A percentile compares a stretch with the other conserved stretches of the same genome.
phyloP scores from a whole-genome alignment of 495 filamentous ascomycete genomes.

The Xylaria intraflava region DNA sequence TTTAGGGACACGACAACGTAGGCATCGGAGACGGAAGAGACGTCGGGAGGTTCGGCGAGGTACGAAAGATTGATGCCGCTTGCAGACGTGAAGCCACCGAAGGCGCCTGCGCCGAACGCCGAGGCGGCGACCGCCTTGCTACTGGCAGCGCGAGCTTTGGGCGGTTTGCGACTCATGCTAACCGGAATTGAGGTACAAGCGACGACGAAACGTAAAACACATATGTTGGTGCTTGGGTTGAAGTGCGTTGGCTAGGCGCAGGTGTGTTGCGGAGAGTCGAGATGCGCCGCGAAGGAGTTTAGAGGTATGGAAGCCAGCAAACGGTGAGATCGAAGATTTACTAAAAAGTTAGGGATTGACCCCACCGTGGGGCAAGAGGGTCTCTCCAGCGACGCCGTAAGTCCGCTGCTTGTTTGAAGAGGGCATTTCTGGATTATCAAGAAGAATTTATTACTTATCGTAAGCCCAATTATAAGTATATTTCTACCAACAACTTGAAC shows the following conservation, averaged over 20 bases:
- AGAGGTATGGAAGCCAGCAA: too few species aligned
- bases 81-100: constrained; percentile 44
- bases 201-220: background rate
- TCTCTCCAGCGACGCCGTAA: too few species aligned
- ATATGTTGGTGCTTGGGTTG: background rate
- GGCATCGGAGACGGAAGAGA: constrained; percentile 67
- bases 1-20: constrained; percentile 85
- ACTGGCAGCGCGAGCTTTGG: constrained; percentile 21
- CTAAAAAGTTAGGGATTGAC: constrained; percentile 14
- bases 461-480: too few species aligned
- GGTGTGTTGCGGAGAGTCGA: background rate
- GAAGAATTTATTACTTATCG: background rate
- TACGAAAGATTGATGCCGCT: constrained; percentile 58
- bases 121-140: constrained; percentile 27
- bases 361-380: constrained; percentile 24
- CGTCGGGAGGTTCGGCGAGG: constrained; percentile 75
- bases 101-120: constrained; percentile 22
- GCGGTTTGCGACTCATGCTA: constrained; percentile 26
- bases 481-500: too few species aligned
- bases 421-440: too few species aligned
- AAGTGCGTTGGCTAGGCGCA: background rate
- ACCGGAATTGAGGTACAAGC: background rate
- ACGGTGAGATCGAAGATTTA: background rate
- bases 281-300: background rate
- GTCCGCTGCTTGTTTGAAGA: too few species aligned